Base-by-base conservation (phyloP, 306 rosid genomes). In the Sechiopsis laciniata region DNA sequence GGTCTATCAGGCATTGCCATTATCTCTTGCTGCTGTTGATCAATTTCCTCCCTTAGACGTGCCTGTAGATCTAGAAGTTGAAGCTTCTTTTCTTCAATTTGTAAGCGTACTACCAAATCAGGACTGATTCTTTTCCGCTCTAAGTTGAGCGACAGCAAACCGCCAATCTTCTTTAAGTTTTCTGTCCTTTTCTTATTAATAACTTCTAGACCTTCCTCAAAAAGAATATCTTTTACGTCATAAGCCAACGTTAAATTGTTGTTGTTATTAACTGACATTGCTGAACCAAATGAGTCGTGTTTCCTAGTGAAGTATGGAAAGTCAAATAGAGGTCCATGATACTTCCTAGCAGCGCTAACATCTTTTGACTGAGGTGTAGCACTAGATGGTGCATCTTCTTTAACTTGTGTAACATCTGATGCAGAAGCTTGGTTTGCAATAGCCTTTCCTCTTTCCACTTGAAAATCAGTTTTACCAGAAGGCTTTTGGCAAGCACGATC, bases 1-100 rank as follows among this genome's bases (percentile, higher is more conserved):
- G 95, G 96, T 85, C 98, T 89, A 53, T 94, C 98, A 17, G 97
- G 94, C 97, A 94, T 94, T 78, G 96, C 92, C 97, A 94, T 90
- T 82, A 94, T 94, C 86, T 94, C 95, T 77, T 94, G 97, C 80
- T 94, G 98, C 42, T 90, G 98, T 76, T 90, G 96, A 85, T 94
- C 97, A 75, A 94, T 87, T 87, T 94, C 98, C 63, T 89, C 92
- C 80, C 97, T 90, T 77, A 94, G 84, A 52, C 97, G 95, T 19
- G 97, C 87, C 87, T 94, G 98, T 71, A 85, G 80, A 86, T 89
- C 92, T 76, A 83, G 74, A 85, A 94, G 96, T 52, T 92, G 88
- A 32, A 94, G 91, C 83, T 94, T 94, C 81, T 90, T 94, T 77
- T 87, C 98, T 85, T 94, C 97, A 75, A 94, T 94, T 85, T 94